Conservation (phyloP, 2,329 filamentous ascomycete species). For the Capronia americana region DNA sequence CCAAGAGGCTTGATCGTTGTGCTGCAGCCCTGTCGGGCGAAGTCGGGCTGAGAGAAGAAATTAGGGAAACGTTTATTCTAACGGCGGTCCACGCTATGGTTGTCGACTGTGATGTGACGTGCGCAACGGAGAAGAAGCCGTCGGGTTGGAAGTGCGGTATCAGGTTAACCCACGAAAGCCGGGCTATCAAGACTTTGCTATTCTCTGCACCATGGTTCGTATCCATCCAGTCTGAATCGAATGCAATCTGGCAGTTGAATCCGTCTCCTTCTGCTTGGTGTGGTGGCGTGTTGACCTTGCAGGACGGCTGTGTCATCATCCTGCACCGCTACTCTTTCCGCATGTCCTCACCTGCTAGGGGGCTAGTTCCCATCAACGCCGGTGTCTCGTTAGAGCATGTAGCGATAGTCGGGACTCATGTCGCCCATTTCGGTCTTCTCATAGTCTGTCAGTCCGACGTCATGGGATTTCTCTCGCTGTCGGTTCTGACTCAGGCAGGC, state of each 20-base stretch:
- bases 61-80: neutral
- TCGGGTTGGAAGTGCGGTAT: neutral
- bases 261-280: neutral
- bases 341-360: neutral
- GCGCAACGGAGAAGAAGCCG: neutral
- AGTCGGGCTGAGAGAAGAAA: neutral
- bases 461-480: slow-evolving; percentile 45
- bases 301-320: neutral
- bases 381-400: slow-evolving; percentile 33
- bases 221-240: neutral
- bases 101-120: neutral
- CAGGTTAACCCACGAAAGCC: neutral
- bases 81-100: neutral
- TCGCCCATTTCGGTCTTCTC: slow-evolving; percentile 41
- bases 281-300: neutral
- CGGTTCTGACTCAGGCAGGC: slow-evolving; percentile 50
- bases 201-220: neutral
- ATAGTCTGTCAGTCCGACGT: slow-evolving; percentile 40
- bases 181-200: neutral
- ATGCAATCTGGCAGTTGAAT: neutral
- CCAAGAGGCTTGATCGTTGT: neutral
- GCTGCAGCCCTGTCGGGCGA: neutral
- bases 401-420: slow-evolving; percentile 38
- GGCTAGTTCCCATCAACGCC: neutral
- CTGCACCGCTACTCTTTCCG: neutral